Evolutionary conservation across 352 stramenopile genomes (phyloP).

Genomic region (Globisporangium nagaii): DNA sequence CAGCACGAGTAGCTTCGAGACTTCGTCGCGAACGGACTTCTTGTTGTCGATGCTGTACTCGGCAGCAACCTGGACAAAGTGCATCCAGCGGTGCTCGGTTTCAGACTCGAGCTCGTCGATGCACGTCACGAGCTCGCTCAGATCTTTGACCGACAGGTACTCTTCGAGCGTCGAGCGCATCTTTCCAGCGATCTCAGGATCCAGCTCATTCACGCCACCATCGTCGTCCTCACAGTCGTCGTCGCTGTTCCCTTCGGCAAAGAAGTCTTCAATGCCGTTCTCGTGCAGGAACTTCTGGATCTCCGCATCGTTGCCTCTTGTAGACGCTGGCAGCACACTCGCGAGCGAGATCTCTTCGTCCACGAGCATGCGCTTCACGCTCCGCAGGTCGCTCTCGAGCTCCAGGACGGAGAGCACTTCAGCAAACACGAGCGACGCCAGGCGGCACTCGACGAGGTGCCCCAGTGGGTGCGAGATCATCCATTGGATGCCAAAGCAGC

Average conservation of each 20-base stretch:
- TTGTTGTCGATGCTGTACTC: constrained; percentile 52
- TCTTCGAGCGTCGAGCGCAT: constrained; percentile 73
- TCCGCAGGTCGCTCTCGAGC: constrained; percentile 51
- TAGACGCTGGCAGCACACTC: constrained; percentile 37
- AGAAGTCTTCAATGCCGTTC: constrained; percentile 63
- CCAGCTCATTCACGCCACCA: constrained; percentile 42
- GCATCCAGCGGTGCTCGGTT: constrained; percentile 35
- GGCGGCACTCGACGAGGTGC: constrained; percentile 51
- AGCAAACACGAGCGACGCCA: constrained; percentile 65
- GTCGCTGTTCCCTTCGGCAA: constrained; percentile 35
- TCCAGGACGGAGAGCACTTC: constrained; percentile 75
- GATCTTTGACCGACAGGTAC: constrained; percentile 71
- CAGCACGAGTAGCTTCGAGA: constrained; percentile 35
- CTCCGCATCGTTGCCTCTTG: constrained; percentile 31
- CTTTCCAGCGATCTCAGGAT: constrained; percentile 54
- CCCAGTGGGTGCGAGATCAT: constrained; percentile 54
- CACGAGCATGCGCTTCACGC: constrained; percentile 68
- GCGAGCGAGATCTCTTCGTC: constrained; percentile 70
- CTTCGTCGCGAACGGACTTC: constrained; percentile 32
- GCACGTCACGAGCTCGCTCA: constrained; percentile 69
- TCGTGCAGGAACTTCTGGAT: constrained; percentile 58
- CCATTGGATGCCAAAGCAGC: constrained; percentile 83
- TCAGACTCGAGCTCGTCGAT: constrained; percentile 51
- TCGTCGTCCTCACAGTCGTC: constrained; percentile 40
- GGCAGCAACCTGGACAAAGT: constrained; percentile 59